A percentile compares a stretch with the other conserved stretches of the same genome.
Evolutionary conservation across 1,139 yeast species (phyloP).

Genomic region (Magnusiomyces magnusii): DNA sequence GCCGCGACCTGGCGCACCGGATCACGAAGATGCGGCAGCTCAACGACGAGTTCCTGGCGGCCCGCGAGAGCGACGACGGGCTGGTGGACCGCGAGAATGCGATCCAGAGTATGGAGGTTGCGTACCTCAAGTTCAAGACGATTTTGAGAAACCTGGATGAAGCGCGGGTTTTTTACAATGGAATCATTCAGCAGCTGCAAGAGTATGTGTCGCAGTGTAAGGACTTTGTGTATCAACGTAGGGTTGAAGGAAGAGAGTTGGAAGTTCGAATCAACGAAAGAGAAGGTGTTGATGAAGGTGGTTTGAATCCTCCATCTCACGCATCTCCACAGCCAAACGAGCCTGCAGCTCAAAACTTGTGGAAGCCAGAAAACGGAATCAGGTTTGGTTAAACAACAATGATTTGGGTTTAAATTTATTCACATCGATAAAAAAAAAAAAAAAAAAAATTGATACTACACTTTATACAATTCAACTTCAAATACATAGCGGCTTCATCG

Average conservation of each 20-base stretch:
- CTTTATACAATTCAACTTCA: background rate
- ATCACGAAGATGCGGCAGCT: conserved; percentile 41
- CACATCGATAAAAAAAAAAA: no score
- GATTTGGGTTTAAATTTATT: no score
- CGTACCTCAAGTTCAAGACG: conserved; percentile 48
- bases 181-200: conserved; percentile 46
- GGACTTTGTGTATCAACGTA: conserved; percentile 45
- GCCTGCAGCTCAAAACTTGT: background rate
- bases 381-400: background rate
- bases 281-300: background rate
- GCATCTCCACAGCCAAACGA: background rate
- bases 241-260: conserved; percentile 47
- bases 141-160: conserved; percentile 54
- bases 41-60: conserved; percentile 36
- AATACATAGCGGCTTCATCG: background rate
- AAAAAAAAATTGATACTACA: background rate
- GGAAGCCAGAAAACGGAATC: background rate
- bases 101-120: conserved; percentile 48
- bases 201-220: conserved; percentile 46
- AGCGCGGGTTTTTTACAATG: conserved; percentile 64
- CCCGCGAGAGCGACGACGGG: conserved; percentile 29
- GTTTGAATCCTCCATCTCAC: background rate
- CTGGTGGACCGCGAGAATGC: conserved; percentile 41
- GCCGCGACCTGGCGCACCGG: conserved; percentile 38
- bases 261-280: conserved; percentile 28